These are phyloP conservation scores for Candida tunisiensis DNA, from an alignment of 1,139 yeast species.

Conservation along the genomic window DNA sequence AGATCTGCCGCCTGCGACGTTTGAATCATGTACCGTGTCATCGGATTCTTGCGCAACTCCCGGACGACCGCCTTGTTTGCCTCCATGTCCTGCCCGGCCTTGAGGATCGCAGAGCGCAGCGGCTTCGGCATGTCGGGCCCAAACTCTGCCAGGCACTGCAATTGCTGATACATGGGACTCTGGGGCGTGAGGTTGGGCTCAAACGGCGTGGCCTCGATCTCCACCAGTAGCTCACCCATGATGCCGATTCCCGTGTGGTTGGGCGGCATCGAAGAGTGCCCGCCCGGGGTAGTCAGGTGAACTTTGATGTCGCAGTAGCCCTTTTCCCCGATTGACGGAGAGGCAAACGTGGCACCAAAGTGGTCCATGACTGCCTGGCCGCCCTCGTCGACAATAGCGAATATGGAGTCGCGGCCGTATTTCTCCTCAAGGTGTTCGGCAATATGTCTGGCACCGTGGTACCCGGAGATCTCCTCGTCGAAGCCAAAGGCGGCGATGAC, in stretches of 20 bases:
- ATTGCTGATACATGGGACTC: constrained; percentile 31
- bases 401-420: constrained; percentile 39
- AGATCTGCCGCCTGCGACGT: constrained; percentile 63
- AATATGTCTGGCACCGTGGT: constrained; percentile 34
- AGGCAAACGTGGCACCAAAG: constrained; percentile 32
- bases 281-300: constrained; percentile 42
- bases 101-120: constrained; percentile 5
- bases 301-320: constrained; percentile 39
- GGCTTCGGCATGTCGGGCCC: constrained; percentile 5
- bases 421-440: constrained; percentile 26
- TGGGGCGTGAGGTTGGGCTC: constrained; percentile 25
- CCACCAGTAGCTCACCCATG: constrained; percentile 32
- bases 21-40: constrained; percentile 25
- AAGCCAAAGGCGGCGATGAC: constrained; percentile 47
- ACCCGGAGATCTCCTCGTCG: constrained; percentile 57
- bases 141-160: constrained; percentile 19
- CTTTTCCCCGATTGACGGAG: constrained; percentile 51
- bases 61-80: constrained; percentile 9
- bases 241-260: constrained; percentile 65
- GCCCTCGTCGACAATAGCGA: constrained; percentile 53
- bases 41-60: constrained; percentile 4
- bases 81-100: constrained; percentile 5
- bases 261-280: constrained; percentile 62
- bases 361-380: constrained; percentile 21
- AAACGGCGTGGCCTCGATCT: constrained; percentile 35